phyloP scores from a whole-genome alignment of 768 basidiomycete species.

The Tylopilus cervinicoccineus region DNA sequence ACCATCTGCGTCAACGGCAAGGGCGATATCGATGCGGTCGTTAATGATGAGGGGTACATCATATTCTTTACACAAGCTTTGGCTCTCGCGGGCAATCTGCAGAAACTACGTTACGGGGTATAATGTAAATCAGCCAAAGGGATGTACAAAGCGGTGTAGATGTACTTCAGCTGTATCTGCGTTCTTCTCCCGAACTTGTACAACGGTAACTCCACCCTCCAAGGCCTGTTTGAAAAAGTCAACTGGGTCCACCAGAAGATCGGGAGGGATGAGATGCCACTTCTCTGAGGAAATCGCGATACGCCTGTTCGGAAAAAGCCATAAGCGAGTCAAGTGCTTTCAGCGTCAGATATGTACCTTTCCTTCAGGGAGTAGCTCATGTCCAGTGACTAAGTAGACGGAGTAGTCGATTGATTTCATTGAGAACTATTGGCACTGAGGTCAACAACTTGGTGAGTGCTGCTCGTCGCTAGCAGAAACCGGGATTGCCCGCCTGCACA shows the following conservation, averaged over 20 bases:
- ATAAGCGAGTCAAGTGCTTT: neutral
- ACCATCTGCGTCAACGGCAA: constrained; percentile 71
- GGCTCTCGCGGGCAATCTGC: constrained; percentile 63
- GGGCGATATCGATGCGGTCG: constrained; percentile 82
- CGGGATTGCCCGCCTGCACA: too few relatives aligned
- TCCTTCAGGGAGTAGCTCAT: constrained; percentile 69
- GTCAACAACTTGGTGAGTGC: too few relatives aligned
- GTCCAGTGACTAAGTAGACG: constrained; percentile 84
- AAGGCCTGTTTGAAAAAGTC: constrained; percentile 50
- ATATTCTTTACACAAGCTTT: constrained; percentile 70
- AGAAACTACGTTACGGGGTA: constrained; percentile 53
- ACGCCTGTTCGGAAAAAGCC: constrained; percentile 43
- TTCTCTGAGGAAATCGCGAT: constrained; percentile 71
- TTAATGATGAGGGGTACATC: constrained; percentile 83
- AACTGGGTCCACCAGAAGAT: neutral
- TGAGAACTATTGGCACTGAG: too few relatives aligned
- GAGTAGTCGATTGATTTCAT: constrained; percentile 50
- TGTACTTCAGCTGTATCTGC: constrained; percentile 76
- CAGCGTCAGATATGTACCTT: constrained; percentile 45
- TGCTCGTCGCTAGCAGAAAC: too few relatives aligned
- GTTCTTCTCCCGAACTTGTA: constrained; percentile 87
- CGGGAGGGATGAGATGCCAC: constrained; percentile 32
- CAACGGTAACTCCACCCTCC: constrained; percentile 82
- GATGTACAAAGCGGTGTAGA: constrained; percentile 1
- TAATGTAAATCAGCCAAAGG: neutral